Conservation (phyloP, 495 filamentous ascomycete species). For the Barbatosphaeria neglecta region DNA sequence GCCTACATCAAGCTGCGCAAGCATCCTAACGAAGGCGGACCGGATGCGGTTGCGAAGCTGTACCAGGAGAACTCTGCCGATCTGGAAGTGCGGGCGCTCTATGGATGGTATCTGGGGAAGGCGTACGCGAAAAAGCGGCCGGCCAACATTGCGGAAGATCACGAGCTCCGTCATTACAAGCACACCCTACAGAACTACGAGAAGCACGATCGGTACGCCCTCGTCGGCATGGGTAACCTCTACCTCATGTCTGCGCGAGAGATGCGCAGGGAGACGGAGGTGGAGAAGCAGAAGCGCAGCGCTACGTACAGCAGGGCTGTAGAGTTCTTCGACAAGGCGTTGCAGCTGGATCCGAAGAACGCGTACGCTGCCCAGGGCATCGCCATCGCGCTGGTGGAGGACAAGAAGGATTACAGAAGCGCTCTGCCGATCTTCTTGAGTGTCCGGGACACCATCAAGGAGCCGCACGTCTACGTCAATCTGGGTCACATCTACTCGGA, state of each 20-base stretch:
- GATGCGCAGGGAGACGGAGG: constrained; percentile 81
- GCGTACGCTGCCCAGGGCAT: constrained; percentile 94
- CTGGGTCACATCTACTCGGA: constrained; percentile 87
- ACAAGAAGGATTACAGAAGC: constrained; percentile 70
- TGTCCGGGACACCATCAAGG: constrained; percentile 77
- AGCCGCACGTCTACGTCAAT: constrained; percentile 78
- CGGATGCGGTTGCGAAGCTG: constrained; percentile 68
- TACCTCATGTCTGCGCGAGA: constrained; percentile 77
- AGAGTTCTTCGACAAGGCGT: constrained; percentile 95
- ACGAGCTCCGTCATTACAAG: constrained; percentile 87
- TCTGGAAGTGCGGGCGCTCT: constrained; percentile 81
- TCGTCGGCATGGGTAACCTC: constrained; percentile 94
- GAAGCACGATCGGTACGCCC: constrained; percentile 90
- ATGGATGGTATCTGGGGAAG: constrained; percentile 84
- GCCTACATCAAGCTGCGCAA: constrained; percentile 84
- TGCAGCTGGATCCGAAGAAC: constrained; percentile 84
- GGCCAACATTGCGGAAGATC: constrained; percentile 74
- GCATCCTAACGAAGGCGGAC: constrained; percentile 72
- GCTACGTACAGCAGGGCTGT: constrained; percentile 81
- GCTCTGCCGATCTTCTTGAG: constrained; percentile 81
- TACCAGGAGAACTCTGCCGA: constrained; percentile 69
- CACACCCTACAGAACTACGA: constrained; percentile 87
- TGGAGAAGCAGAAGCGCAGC: constrained; percentile 78
- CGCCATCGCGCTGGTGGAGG: constrained; percentile 85
- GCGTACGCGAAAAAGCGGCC: constrained; percentile 65